Conservation (phyloP, 2,329 filamentous ascomycete genomes). For the Curvularia sp. region DNA sequence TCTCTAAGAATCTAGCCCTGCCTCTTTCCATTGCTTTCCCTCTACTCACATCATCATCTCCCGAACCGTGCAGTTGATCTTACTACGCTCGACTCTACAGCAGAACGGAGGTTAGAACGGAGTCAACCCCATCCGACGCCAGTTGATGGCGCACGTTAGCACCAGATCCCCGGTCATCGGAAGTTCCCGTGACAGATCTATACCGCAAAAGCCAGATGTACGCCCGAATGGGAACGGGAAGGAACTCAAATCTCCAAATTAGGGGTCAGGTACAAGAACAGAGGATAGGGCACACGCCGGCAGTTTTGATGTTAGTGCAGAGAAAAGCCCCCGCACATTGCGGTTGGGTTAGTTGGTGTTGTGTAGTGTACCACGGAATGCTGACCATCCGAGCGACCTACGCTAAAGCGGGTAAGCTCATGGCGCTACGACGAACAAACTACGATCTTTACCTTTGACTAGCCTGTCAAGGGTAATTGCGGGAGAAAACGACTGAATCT, state of each 20-base stretch:
- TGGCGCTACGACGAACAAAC: conserved; percentile 1
- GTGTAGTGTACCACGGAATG: conserved; percentile 11
- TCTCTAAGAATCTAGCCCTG: background rate
- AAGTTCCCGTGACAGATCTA: conserved; percentile 1
- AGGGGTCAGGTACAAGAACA: background rate
- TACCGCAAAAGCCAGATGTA: background rate
- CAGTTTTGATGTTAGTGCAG: background rate
- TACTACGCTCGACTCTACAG: background rate
- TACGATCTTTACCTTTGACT: background rate
- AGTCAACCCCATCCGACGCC: background rate
- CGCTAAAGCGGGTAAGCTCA: conserved; percentile 10
- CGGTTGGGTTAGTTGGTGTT: conserved; percentile 3
- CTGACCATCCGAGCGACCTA: conserved; percentile 8
- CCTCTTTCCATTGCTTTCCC: background rate
- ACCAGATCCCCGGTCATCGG: background rate
- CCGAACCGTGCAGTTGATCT: background rate
- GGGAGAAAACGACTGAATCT: background rate
- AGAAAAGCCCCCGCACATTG: conserved; percentile 2
- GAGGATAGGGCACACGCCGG: background rate
- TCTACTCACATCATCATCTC: background rate
- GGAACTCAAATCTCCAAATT: background rate
- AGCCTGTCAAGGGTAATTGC: background rate
- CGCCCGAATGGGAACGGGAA: background rate
- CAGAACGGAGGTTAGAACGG: background rate
- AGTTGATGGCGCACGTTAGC: background rate